Base-by-base conservation (phyloP, 768 basidiomycete genomes). In the Lentinula raphanica region DNA sequence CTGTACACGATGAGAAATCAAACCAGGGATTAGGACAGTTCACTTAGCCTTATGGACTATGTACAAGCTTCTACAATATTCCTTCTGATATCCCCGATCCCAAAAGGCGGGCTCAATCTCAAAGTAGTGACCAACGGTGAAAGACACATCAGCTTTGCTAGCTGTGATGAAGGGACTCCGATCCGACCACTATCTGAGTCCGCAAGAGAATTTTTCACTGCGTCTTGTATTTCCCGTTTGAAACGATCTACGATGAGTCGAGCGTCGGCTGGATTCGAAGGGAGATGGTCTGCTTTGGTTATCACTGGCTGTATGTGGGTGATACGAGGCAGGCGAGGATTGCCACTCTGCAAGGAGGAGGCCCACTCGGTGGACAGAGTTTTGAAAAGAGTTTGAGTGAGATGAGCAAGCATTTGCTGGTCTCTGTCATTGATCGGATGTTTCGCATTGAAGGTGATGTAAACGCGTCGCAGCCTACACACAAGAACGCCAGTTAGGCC, bases 231-330 rank as follows among this genome's bases (percentile, higher is more conserved):
- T 27, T 54, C 35, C 19, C 17, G 6, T 29, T 35, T 27, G 5
- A 45, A 17, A 48, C 40, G 46, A 17, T 32, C 25, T 12, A 44
- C 9, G 29, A 44, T 19, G 19, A 13, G 39, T 9, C 8, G 53
- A 7, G 32, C 35, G 21, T 79, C 76, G 0, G 72, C 70, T 19
- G 79, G 64, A 7, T 69, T 64, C 12, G 61, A 15, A 2, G 75
- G 71, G 4, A 88, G 72, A 3, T 70, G 70, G 67, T 92, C 89
- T 1, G 76, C 78, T 69, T 90, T 90, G 42, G 90, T 90, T 62
- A 91, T 80, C 58, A 92, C 72, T 1, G 87, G 77, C 64, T 92
- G 90, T 1, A 91, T 58, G n/a, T 45, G 69, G 0, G 87, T 87
- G 67, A 84, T 84, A 1, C 69, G 73, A 31, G 74, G 72, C 0